These are phyloP conservation scores for Fusarium denticulatum DNA, from an alignment of 2,329 filamentous ascomycete genomes.

Conservation along the genomic window DNA sequence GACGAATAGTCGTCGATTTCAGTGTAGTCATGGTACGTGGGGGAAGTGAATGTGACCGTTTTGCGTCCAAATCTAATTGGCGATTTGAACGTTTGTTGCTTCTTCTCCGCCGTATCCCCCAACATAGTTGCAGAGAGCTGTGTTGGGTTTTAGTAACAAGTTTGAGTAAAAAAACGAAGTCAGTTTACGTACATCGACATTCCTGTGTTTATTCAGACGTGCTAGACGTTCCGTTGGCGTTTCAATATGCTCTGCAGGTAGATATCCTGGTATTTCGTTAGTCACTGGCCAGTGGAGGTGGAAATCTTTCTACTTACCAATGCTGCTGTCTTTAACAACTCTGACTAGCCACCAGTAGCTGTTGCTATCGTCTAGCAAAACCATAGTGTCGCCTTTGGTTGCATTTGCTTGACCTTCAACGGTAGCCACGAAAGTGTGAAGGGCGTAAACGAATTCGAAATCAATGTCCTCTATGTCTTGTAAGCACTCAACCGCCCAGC, in stretches of 20 bases:
- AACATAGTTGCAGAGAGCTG: slow-evolving; percentile 72
- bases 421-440: slow-evolving; percentile 97
- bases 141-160: slow-evolving; percentile 14
- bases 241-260: slow-evolving; percentile 98
- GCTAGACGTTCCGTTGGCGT: slow-evolving; percentile 95
- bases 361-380: slow-evolving; percentile 96
- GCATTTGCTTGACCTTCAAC: slow-evolving; percentile 99
- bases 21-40: slow-evolving; percentile 88
- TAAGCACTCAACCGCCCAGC: slow-evolving; percentile 87
- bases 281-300: not conserved
- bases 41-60: slow-evolving; percentile 84
- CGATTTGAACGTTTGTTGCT: slow-evolving; percentile 83
- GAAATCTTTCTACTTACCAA: slow-evolving; percentile 61
- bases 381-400: slow-evolving; percentile 98
- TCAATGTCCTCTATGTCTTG: slow-evolving; percentile 96
- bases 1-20: slow-evolving; percentile 88
- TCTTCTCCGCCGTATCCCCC: slow-evolving; percentile 75
- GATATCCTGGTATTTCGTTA: slow-evolving; percentile 72
- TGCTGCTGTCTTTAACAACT: slow-evolving; percentile 97
- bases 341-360: slow-evolving; percentile 99
- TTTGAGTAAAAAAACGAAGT: not conserved
- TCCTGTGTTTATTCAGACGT: slow-evolving; percentile 95
- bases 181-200: slow-evolving; percentile 81
- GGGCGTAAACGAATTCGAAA: slow-evolving; percentile 98
- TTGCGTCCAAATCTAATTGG: slow-evolving; percentile 83